A percentile compares a stretch with the other conserved stretches of the same genome.
These are phyloP conservation scores for Cercospora zeae-maydis DNA, from an alignment of 2,329 filamentous ascomycete genomes.

Conservation along the genomic window DNA sequence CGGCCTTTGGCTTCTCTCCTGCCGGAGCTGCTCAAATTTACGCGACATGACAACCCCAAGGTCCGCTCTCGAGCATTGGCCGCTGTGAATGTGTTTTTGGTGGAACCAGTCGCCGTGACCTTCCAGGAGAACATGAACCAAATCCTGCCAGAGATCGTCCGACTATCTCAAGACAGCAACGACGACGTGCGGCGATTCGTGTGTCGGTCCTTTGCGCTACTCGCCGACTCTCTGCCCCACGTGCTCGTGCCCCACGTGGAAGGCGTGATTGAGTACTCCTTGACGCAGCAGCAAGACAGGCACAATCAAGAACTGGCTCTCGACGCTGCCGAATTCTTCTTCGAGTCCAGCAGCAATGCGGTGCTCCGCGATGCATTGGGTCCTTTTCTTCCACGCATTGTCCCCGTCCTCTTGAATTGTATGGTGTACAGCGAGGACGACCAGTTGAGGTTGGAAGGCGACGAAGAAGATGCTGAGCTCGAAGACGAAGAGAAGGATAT, in stretches of 20 bases:
- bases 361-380: conserved; percentile 71
- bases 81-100: conserved; percentile 88
- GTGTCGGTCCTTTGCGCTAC: conserved; percentile 85
- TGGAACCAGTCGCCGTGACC: conserved; percentile 67
- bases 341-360: conserved; percentile 84
- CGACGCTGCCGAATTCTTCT: conserved; percentile 96
- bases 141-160: conserved; percentile 78
- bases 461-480: conserved; percentile 69
- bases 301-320: conserved; percentile 86
- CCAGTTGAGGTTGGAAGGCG: conserved; percentile 76
- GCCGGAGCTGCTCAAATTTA: conserved; percentile 85
- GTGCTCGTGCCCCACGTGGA: conserved; percentile 85
- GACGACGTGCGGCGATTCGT: conserved; percentile 87
- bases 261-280: conserved; percentile 88
- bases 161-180: conserved; percentile 70
- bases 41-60: conserved; percentile 68
- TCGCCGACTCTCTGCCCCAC: conserved; percentile 86
- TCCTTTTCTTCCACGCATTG: conserved; percentile 76
- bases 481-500: conserved; percentile 90
- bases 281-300: conserved; percentile 75
- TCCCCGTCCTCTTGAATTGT: conserved; percentile 84
- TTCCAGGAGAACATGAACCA: conserved; percentile 76
- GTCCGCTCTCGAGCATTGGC: conserved; percentile 77
- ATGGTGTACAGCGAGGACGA: conserved; percentile 98
- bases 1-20: conserved; percentile 83